phyloP scores from a whole-genome alignment of 306 rosid species.

The Malus asiatica region DNA sequence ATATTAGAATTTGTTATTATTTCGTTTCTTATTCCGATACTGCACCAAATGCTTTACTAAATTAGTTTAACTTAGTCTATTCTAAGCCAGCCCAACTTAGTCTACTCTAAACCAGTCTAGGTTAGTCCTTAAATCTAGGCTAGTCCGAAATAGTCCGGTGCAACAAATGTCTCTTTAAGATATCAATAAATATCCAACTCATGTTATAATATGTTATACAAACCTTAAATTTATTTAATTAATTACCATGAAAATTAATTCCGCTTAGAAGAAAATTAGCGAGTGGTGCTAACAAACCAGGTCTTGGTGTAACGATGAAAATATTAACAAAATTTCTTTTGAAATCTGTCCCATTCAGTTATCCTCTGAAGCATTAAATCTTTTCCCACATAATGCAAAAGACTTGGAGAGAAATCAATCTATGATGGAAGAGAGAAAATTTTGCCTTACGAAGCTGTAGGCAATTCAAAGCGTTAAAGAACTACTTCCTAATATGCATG shows the following conservation, averaged over 20 bases:
- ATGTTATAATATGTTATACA: no score
- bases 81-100: no score
- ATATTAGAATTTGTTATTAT: no score
- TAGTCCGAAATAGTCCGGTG: no score
- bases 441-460: not conserved
- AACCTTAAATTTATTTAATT: not conserved
- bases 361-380: not conserved
- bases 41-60: no score
- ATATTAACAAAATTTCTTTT: not conserved
- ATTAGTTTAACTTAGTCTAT: no score
- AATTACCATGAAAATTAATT: not conserved
- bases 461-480: not conserved
- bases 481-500: constrained; percentile 4
- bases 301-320: not conserved
- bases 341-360: not conserved
- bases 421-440: not conserved
- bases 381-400: not conserved
- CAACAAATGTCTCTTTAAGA: no score
- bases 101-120: no score
- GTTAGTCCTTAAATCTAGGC: accelerated
- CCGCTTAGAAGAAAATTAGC: not conserved
- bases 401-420: not conserved
- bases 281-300: not conserved
- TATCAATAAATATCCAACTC: no score
- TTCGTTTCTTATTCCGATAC: no score